These are phyloP conservation scores for Coemansia sp. DNA, from an alignment of 192 early-diverging fungal genomes.

Conservation along the genomic window DNA sequence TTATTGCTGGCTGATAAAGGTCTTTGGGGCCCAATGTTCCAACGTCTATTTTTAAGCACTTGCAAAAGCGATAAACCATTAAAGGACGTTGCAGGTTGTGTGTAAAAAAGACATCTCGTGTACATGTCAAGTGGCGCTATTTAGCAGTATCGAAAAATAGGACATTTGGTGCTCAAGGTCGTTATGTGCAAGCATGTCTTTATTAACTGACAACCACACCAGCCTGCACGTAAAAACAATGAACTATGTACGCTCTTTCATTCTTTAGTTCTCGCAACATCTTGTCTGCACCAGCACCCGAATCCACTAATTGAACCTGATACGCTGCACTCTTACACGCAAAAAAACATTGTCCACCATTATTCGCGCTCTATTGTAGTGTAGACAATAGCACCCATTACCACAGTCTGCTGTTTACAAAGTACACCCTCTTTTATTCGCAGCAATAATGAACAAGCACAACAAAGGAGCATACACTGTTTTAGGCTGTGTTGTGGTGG, in stretches of 20 bases:
- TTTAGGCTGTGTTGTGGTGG: constrained; percentile 1
- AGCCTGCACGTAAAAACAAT: neutral
- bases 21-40: too few species aligned
- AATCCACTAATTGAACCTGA: neutral
- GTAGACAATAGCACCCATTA: neutral
- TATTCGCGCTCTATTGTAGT: neutral
- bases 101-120: neutral
- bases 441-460: constrained; percentile 3
- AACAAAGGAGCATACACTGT: neutral
- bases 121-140: neutral
- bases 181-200: neutral
- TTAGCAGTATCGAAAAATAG: constrained; percentile 1
- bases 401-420: neutral
- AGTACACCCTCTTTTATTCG: neutral
- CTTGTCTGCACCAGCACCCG: neutral
- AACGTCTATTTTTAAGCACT: constrained; percentile 1
- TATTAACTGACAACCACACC: neutral
- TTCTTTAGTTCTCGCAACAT: neutral
- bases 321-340: neutral
- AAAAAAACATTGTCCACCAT: neutral
- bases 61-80: too few species aligned
- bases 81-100: neutral
- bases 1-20: neutral
- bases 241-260: neutral
- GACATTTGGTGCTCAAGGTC: neutral